Base-by-base conservation (phyloP, 179 eudicot species). In the Patellifolia procumbens region DNA sequence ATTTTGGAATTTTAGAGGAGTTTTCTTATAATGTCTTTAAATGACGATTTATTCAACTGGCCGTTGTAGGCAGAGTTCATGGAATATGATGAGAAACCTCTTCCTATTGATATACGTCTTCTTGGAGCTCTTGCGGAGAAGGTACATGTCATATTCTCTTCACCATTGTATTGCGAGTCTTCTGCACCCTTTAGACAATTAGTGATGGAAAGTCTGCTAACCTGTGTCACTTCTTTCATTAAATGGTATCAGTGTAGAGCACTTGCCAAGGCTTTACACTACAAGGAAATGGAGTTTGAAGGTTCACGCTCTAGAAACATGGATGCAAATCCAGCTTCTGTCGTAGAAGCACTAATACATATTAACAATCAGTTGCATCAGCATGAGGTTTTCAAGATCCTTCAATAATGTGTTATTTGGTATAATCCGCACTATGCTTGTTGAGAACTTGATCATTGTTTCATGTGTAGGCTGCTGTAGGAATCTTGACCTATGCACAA, bases 81-180 rank as follows among this genome's bases (percentile, higher is more conserved):
- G 99, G 99, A 96, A 83, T 98, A 96, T 88, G 98, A 91, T 78
- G 99, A 93, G 78, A 91, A 86, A 74, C 97, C 94, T 80, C 98
- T 93, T 84, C 99, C 98, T 60, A 96, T 96, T 76, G 99, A 96
- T 82, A 96, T 93, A 48, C 99, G 99, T 69, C 92, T 96, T 39
- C 97, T 96, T 82, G 99, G 99, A 68, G 98, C 98, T 81, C 97
- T 93, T 81, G 99, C 99, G 32, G 98, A 96, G 74, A 96, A 93
- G 97, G 99, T 93, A 76, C 35, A 7, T 20, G 51, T 62, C n/a
- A n/a, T n/a, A n/a, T n/a, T n/a, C n/a, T n/a, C n/a, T n/a, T 53
- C 68, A 74, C 22, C 45, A 39, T 46, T 42, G 58, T 60, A 8
- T 10, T 45, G 49, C 51, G 45, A 32, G 16, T 75, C 59, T 70